Evolutionary conservation across 768 basidiomycete species (phyloP).

Genomic region (Leucosporidium scottii): DNA sequence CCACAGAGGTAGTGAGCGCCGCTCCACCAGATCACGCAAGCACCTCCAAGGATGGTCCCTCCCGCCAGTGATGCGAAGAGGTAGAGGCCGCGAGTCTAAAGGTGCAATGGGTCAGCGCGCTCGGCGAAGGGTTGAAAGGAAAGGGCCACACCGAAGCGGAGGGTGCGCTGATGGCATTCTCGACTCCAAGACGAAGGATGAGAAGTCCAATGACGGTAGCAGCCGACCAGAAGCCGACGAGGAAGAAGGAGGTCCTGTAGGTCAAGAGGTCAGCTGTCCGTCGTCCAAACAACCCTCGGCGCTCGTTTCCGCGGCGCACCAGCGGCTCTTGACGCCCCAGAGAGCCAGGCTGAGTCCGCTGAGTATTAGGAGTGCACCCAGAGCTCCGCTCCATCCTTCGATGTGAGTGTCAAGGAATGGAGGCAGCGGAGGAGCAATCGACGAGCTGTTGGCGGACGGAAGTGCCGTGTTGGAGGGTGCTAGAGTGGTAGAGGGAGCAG

Average conservation of each 20-base stretch:
- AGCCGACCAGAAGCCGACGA: constrained; percentile 83
- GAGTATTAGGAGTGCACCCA: constrained; percentile 78
- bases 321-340: constrained; percentile 91
- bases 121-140: background rate
- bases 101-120: background rate
- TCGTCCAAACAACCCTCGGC: background rate
- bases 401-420: no score
- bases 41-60: constrained; percentile 72
- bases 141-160: constrained; percentile 47
- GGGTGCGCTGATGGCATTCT: constrained; percentile 72
- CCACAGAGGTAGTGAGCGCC: constrained; percentile 70
- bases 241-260: constrained; percentile 56
- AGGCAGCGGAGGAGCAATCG: no score
- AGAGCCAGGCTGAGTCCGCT: constrained; percentile 84
- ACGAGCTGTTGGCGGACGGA: no score
- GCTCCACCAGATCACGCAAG: constrained; percentile 90
- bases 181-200: constrained; percentile 78
- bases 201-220: constrained; percentile 78
- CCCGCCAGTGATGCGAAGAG: constrained; percentile 73
- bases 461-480: no score
- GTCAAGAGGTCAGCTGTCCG: background rate
- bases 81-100: constrained; percentile 70
- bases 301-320: constrained; percentile 58
- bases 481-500: no score
- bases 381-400: constrained; percentile 25